Percentiles rank a stretch among this genome's conserved stretches.
phyloP scores from a whole-genome alignment of 148 eudicot genomes.

The Diospyros kaki region DNA sequence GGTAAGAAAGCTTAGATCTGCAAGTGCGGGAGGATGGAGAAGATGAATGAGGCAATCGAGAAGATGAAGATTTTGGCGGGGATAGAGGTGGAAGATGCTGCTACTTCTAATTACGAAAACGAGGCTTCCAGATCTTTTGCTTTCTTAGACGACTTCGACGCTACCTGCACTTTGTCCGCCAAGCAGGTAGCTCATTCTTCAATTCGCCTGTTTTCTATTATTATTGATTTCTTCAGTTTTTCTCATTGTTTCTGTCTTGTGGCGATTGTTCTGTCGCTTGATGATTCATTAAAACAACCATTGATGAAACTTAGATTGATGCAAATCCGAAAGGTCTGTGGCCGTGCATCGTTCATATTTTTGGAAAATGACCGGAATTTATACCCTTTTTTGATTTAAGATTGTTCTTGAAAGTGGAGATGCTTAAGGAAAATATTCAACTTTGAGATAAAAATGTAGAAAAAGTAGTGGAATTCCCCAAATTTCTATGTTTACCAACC shows the following conservation, averaged over 20 bases:
- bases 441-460: not conserved
- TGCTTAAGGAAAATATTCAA: not conserved
- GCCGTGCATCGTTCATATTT: not conserved
- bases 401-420: not conserved
- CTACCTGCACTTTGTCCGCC: conserved; percentile 76
- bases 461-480: not conserved
- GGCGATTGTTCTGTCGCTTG: not conserved
- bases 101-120: conserved; percentile 37
- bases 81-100: conserved; percentile 71
- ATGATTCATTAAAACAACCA: not conserved
- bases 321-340: not conserved
- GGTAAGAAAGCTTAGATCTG: too few species aligned
- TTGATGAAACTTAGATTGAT: not conserved
- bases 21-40: conserved; percentile 51
- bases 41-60: conserved; percentile 62
- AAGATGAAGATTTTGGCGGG: conserved; percentile 86
- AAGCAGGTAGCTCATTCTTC: conserved; percentile 49
- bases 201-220: not conserved
- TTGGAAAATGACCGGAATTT: not conserved
- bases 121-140: conserved; percentile 23
- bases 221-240: conserved; percentile 5
- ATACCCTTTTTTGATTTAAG: not conserved
- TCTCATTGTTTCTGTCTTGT: not conserved
- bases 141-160: conserved; percentile 78
- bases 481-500: not conserved